Evolutionary conservation across 1,284 basidiomycete genomes (phyloP), one percentile per base, ranked within the genome.

Genomic region (Trichosporon faecale): DNA sequence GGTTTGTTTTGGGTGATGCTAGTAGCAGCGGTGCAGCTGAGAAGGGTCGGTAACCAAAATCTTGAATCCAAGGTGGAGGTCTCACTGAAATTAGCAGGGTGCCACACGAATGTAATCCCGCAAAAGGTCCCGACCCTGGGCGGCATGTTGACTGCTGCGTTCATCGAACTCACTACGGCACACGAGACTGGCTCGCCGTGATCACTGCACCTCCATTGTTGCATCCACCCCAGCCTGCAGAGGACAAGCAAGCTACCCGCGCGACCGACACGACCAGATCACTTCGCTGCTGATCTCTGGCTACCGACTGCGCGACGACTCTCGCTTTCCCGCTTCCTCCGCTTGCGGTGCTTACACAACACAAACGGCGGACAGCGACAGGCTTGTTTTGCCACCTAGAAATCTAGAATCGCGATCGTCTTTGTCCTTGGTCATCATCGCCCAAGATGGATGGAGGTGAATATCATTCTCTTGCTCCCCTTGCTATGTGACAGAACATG

Each of bases 381-480:
- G 3, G 57, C 57, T 31, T 61, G 27, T n/a, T 60, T 61, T 61
- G 57, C 57, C 57, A 61, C 57, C 29, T 61, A 61, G 49, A 52
- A 52, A 14, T 49, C 49, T 52, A 31, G 57, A 31, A 33, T 33
- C 57, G 29, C 29, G 57, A 12, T 31, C 27, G 57, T 61, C 57
- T 31, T 61, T 29, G 57, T 33, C 29, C 57, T 61, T 61, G 57
- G 57, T 61, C 29, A 31, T 61, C 55, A 27, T 18, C 23, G 65
- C 68, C 66, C 74, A 78, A 35, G 29, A 82, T 80, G 80, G 77
- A 79, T 75, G 76, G 76, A 82, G 81, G 81, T 82, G 74, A 80
- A 79, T 81, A 78, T 71, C 61, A 23, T 72, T 67, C 64, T 71
- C 21, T 61, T 70, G 31, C 18, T 49, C n/a, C 46, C 63, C 35